These are phyloP conservation scores for Trichoderma virens DNA, from an alignment of 495 filamentous ascomycete genomes.

Conservation along the genomic window DNA sequence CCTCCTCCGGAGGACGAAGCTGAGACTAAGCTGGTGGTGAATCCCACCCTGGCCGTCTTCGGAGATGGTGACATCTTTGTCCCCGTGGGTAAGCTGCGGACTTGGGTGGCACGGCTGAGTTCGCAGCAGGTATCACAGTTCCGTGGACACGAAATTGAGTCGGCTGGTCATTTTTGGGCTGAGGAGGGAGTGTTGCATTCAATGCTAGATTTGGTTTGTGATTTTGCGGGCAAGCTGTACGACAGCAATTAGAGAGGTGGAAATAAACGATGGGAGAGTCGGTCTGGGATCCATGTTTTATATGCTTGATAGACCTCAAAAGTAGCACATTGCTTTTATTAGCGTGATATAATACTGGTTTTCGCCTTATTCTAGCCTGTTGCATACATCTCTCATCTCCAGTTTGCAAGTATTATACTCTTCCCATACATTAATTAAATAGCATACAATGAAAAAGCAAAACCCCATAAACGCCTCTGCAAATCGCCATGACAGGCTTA, in stretches of 20 bases:
- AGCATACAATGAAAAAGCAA: too few species aligned
- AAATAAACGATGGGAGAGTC: neutral
- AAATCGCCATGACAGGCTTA: neutral
- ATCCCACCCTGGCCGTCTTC: conserved; percentile 64
- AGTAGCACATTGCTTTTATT: neutral
- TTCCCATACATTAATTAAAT: too few species aligned
- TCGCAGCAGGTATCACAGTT: conserved; percentile 34
- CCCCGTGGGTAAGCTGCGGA: conserved; percentile 53
- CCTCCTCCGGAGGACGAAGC: conserved; percentile 16
- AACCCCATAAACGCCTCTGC: neutral
- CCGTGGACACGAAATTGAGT: conserved; percentile 48
- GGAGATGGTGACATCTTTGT: conserved; percentile 77
- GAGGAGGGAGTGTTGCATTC: conserved; percentile 53
- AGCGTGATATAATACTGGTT: neutral
- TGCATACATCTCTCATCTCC: too few species aligned
- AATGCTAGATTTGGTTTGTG: conserved; percentile 23
- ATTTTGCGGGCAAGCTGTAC: conserved; percentile 4
- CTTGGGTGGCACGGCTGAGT: conserved; percentile 59
- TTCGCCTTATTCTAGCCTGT: too few species aligned
- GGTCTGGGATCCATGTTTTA: too few species aligned
- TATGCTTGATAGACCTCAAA: neutral
- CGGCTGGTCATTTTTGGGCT: conserved; percentile 80
- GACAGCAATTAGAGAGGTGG: neutral
- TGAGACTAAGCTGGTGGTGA: conserved; percentile 46
- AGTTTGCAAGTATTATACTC: too few species aligned